These are phyloP conservation scores for Tricholoma flavovirens DNA, from an alignment of 768 basidiomycete genomes.

Conservation along the genomic window DNA sequence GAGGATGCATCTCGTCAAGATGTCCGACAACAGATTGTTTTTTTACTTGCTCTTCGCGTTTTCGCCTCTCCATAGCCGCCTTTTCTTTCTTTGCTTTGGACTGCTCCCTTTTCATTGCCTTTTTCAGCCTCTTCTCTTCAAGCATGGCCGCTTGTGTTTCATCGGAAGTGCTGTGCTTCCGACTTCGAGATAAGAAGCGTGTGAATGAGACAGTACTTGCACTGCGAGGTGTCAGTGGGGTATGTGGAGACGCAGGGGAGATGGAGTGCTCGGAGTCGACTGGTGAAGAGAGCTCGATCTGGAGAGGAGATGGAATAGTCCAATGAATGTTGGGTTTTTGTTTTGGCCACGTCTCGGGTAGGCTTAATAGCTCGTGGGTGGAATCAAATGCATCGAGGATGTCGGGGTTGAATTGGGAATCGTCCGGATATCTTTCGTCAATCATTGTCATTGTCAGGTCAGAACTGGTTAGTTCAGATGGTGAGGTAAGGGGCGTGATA, in stretches of 20 bases:
- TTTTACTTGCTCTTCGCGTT: constrained; percentile 2
- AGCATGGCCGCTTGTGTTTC: constrained; percentile 25
- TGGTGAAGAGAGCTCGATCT: not conserved
- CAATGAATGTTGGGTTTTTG: constrained; percentile 22
- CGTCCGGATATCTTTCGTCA: constrained; percentile 24
- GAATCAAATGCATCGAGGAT: constrained; percentile 9
- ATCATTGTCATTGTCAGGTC: constrained; percentile 36
- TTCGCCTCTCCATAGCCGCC: constrained; percentile 8
- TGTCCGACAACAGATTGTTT: not conserved
- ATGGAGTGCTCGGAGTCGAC: not conserved
- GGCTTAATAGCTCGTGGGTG: constrained; percentile 5
- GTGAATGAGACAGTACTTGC: constrained; percentile 14
- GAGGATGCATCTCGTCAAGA: not conserved
- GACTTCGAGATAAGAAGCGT: constrained; percentile 20
- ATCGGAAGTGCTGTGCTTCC: constrained; percentile 4
- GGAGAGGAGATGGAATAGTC: constrained; percentile 2
- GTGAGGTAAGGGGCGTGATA: constrained; percentile 27
- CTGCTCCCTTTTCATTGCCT: constrained; percentile 9
- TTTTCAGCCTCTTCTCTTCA: constrained; percentile 12
- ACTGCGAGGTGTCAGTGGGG: constrained; percentile 11
- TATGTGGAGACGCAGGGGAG: constrained; percentile 3
- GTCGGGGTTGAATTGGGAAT: constrained; percentile 5
- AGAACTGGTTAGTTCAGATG: constrained; percentile 14
- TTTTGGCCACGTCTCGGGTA: constrained; percentile 21
- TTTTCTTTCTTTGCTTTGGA: constrained; percentile 15